Evolutionary conservation across 2,329 filamentous ascomycete species (phyloP), one percentile per base, ranked within the genome.

Genomic region (Salinomyces thailandicus): DNA sequence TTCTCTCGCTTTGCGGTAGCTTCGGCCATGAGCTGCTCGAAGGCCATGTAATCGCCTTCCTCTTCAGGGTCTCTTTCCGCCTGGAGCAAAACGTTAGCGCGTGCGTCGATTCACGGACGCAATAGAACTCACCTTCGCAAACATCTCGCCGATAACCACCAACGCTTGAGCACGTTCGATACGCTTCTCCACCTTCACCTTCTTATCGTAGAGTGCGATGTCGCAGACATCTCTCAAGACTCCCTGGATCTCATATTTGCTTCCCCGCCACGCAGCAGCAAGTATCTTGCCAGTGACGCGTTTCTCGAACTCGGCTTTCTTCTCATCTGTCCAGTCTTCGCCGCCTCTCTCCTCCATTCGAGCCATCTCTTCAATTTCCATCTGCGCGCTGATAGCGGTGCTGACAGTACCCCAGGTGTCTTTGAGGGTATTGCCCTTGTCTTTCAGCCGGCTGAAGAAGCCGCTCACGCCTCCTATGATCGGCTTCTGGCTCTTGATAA

Each of bases 321-420:
- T 87, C 76, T 96, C 91, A 45, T 98, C 91, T 1, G 91, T 96
- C 91, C 91, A 98, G 43, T 94, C 86, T 38, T 95, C 91, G 33
- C 91, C 91, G 36, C 89, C 91, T 54, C 80, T 79, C 68, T 95
- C 84, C 66, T 98, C 91, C 63, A 89, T 72, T 60, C 89, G 86
- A 37, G 86, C 87, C 91, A 98, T 96, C 62, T 95, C 89, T 67
- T 98, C 89, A 77, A 98, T 94, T 42, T 87, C 94, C 68, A 94
- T 81, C 67, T 98, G 91, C 17, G 91, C 91, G 57, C 95, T 87
- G 47, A 98, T 93, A 26, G 91, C 91, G 35, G 85, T 93, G 45
- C 79, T 86, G 57, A 98, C 95, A 18, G 91, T 98, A 57, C 84
- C 89, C 91, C 91, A 98, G 1, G 91, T 96, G 57, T 98, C 91